Evolutionary conservation across 306 rosid species (phyloP), one percentile per base, ranked within the genome.

Genomic region (Castanea crenata): DNA sequence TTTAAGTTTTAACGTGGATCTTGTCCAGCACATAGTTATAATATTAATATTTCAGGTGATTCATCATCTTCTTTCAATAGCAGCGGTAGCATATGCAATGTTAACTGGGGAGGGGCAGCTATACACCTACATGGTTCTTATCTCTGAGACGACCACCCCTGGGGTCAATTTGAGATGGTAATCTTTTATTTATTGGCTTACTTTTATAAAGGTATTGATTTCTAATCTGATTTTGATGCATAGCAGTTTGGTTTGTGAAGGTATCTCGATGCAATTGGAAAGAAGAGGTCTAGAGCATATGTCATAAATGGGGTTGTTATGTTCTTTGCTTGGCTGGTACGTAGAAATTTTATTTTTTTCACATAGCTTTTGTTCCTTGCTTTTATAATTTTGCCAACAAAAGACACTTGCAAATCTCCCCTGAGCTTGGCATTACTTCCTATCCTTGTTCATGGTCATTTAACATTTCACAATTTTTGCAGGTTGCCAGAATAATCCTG

Each of bases 91-190:
- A 62, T 95, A 90, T 85, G 83, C 99, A 20, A 91, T 95, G 97
- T 80, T 91, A 87, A 87, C 91, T 20, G 92, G 99, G 64, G 96
- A 95, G 87, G 99, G 92, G 78, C 99, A 92, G 82, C 86, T 95
- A 15, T 95, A 95, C 84, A 90, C 92, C 21, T 92, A 83, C 89
- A 91, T 95, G 99, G 93, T 95, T 81, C 93, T 95, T 74, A 92
- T 95, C 75, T 95, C 99, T 2, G 99, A 95, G 87, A 91, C 96
- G 62, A 95, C 99, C 49, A 95, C 99, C 68, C 98, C 99, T 7
- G 97, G 98, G 69, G 88, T 92, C 84, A 95, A 95, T 82, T 91
- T 95, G 89, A 90, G 99, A 95, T 95, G 98, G 99, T 95, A 90
- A 76, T 86, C 76, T 65, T 73, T 14, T 69, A 23, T 58, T 57